These are phyloP conservation scores for Rhizophagus sp. DNA, from an alignment of 192 early-diverging fungal species.

Conservation along the genomic window DNA sequence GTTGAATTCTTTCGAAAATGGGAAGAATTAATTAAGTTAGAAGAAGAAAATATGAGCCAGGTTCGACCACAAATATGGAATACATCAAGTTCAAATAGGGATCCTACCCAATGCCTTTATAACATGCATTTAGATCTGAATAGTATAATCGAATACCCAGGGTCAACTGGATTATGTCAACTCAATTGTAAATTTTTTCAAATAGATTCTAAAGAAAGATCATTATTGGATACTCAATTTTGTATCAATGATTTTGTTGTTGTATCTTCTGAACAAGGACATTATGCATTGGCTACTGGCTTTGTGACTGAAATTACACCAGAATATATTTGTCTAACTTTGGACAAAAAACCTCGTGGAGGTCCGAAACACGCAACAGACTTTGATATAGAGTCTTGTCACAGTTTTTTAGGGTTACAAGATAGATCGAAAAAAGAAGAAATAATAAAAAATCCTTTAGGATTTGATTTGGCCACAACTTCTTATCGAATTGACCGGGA, in stretches of 20 bases:
- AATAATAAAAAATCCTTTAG: slow-evolving; percentile 34
- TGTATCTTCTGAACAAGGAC: slow-evolving; percentile 67
- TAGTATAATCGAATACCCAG: not conserved
- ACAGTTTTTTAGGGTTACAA: slow-evolving; percentile 52
- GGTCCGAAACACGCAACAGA: slow-evolving; percentile 50
- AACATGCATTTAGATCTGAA: slow-evolving; percentile 20
- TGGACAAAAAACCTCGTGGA: slow-evolving; percentile 70
- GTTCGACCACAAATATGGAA: slow-evolving; percentile 73
- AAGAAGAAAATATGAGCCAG: slow-evolving; percentile 68
- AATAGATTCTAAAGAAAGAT: slow-evolving; percentile 6
- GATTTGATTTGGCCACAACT: slow-evolving; percentile 40
- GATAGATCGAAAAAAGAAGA: slow-evolving; percentile 4
- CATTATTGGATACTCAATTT: slow-evolving; percentile 52
- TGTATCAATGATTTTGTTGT: slow-evolving; percentile 77
- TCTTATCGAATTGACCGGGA: slow-evolving; percentile 84
- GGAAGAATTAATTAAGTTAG: slow-evolving; percentile 71
- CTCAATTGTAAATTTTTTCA: slow-evolving; percentile 10
- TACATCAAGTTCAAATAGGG: slow-evolving; percentile 51
- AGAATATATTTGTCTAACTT: slow-evolving; percentile 50
- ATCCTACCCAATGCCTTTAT: slow-evolving; percentile 37
- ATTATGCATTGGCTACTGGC: slow-evolving; percentile 77
- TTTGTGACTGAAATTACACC: slow-evolving; percentile 60
- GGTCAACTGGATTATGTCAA: not conserved
- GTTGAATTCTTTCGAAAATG: slow-evolving; percentile 76
- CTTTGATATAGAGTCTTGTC: slow-evolving; percentile 62